A percentile compares a stretch with the other conserved stretches of the same genome.
phyloP scores from a whole-genome alignment of 2,329 filamentous ascomycete genomes.

The Emericellopsis cladophorae region DNA sequence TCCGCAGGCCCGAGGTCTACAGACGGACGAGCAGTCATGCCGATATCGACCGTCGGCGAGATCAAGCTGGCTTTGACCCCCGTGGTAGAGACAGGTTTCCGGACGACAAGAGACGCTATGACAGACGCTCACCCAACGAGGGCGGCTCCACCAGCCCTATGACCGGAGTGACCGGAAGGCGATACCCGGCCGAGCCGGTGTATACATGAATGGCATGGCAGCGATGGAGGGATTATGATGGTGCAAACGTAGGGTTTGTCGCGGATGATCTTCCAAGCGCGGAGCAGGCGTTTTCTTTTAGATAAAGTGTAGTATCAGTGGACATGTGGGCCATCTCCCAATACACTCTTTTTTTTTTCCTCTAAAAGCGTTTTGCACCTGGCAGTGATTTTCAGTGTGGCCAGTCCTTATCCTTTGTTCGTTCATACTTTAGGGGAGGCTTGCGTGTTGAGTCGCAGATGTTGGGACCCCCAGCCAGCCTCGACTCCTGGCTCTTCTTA shows the following conservation, averaged over 20 bases:
- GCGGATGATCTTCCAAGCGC: too few relatives aligned
- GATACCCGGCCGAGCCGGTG: conserved; percentile 21
- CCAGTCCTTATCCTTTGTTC: too few relatives aligned
- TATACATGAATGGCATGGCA: conserved; percentile 7
- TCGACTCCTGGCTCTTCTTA: too few relatives aligned
- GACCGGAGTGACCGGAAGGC: conserved; percentile 20
- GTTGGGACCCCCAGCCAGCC: too few relatives aligned
- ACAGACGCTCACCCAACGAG: conserved; percentile 19
- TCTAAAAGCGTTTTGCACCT: too few relatives aligned
- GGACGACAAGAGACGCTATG: conserved; percentile 21
- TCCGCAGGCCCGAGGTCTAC: conserved; percentile 25
- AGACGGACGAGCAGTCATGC: conserved; percentile 37
- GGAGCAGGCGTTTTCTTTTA: too few relatives aligned
- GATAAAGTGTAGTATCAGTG: too few relatives aligned
- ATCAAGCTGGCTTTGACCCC: conserved; percentile 17
- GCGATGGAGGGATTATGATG: not conserved
- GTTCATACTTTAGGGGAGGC: too few relatives aligned
- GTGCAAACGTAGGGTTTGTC: not conserved
- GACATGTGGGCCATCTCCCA: too few relatives aligned
- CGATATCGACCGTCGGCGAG: conserved; percentile 29
- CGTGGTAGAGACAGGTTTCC: conserved; percentile 15
- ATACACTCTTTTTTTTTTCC: too few relatives aligned
- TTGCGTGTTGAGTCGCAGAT: too few relatives aligned
- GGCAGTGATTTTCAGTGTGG: too few relatives aligned
- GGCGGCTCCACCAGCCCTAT: conserved; percentile 14